phyloP scores from a whole-genome alignment of 805 yeast genomes.

The Tetrapisispora nanseiensis region DNA sequence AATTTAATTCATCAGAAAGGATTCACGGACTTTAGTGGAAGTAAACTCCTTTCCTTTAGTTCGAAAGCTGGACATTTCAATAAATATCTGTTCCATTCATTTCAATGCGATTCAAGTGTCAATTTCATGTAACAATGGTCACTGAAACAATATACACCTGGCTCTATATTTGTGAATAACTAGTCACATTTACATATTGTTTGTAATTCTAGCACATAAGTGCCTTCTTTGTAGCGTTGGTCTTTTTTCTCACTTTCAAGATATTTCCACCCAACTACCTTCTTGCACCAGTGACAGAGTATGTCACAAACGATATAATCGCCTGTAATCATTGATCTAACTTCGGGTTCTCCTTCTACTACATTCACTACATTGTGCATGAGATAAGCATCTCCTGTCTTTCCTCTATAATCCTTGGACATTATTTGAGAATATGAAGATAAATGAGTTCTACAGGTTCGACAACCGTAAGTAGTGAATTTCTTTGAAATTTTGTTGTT shows the following conservation, averaged over 20 bases:
- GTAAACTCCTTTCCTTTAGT: too few relatives aligned
- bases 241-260: slow-evolving; percentile 35
- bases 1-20: too few relatives aligned
- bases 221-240: slow-evolving; percentile 53
- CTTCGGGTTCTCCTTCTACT: slow-evolving; percentile 29
- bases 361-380: slow-evolving; percentile 42
- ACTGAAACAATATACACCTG: too few relatives aligned
- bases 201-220: slow-evolving; percentile 42
- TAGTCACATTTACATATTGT: slow-evolving; percentile 19
- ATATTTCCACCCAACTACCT: slow-evolving; percentile 56
- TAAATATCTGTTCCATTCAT: too few relatives aligned
- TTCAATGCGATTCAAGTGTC: too few relatives aligned
- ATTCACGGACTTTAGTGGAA: too few relatives aligned
- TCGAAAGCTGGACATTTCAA: too few relatives aligned
- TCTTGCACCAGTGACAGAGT: slow-evolving; percentile 44
- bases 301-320: slow-evolving; percentile 47
- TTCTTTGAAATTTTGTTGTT: slow-evolving; percentile 3
- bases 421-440: slow-evolving; percentile 25
- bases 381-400: slow-evolving; percentile 48
- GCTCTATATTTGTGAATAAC: background rate
- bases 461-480: slow-evolving; percentile 26
- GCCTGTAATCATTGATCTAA: slow-evolving; percentile 51
- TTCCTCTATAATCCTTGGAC: slow-evolving; percentile 42
- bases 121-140: too few relatives aligned
- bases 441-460: slow-evolving; percentile 25